These are phyloP conservation scores for Umbelopsis isabellina DNA, from an alignment of 192 early-diverging fungal genomes.

Conservation along the genomic window DNA sequence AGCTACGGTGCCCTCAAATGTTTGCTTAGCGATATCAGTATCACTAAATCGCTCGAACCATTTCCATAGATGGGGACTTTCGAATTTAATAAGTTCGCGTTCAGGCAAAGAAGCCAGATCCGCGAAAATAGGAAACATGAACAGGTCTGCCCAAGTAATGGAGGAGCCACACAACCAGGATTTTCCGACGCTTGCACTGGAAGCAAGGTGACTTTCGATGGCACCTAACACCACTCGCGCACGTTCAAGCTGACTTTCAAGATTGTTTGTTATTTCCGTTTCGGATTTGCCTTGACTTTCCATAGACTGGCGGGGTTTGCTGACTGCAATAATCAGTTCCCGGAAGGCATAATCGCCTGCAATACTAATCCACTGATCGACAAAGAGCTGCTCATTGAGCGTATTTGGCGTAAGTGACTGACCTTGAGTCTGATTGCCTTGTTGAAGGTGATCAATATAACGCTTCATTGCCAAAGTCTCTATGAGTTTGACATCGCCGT, in stretches of 20 bases:
- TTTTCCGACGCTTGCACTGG: not conserved
- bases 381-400: conserved; percentile 16
- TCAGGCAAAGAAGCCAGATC: conserved; percentile 35
- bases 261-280: conserved; percentile 1
- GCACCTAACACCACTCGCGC: not conserved
- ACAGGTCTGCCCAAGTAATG: conserved; percentile 45
- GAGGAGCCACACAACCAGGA: conserved; percentile 29
- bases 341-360: conserved; percentile 37
- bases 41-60: conserved; percentile 35
- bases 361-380: conserved; percentile 34
- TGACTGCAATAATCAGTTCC: conserved; percentile 25
- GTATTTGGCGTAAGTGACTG: conserved; percentile 18
- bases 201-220: conserved; percentile 6
- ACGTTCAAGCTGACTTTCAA: conserved; percentile 15
- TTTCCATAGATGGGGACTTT: conserved; percentile 26
- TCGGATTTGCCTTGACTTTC: conserved; percentile 25
- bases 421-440: not conserved
- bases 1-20: conserved; percentile 37
- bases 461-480: conserved; percentile 38
- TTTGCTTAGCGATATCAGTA: conserved; percentile 25
- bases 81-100: conserved; percentile 10
- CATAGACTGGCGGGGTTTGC: conserved; percentile 27
- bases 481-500: conserved; percentile 24
- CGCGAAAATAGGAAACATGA: conserved; percentile 37
- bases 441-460: conserved; percentile 29